Evolutionary conservation across 306 rosid species (phyloP).

Genomic region (Canavalia gladiata): DNA sequence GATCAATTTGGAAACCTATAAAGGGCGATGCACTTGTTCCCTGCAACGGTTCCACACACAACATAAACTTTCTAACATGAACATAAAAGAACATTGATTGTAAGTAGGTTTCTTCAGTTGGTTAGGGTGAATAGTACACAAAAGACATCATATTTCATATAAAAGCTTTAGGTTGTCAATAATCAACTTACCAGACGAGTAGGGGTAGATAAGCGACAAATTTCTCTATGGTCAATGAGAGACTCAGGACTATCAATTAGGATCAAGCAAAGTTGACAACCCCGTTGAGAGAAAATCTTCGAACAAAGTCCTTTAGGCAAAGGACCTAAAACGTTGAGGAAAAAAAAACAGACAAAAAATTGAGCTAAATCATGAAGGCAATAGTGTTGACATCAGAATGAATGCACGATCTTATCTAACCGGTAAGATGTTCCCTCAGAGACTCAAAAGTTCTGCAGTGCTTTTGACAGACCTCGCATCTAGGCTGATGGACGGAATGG

Average conservation of each 20-base stretch:
- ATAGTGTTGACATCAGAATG: constrained; percentile 16
- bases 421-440: constrained; percentile 77
- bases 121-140: constrained; percentile 4
- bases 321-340: constrained; percentile 61
- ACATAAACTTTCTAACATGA: constrained; percentile 33
- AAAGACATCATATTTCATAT: background rate
- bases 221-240: constrained; percentile 63
- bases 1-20: constrained; percentile 44
- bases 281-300: constrained; percentile 59
- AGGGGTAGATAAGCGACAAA: constrained; percentile 65
- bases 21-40: constrained; percentile 52
- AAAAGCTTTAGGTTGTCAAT: background rate
- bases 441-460: constrained; percentile 88
- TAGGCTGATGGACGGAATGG: constrained; percentile 84
- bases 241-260: constrained; percentile 58
- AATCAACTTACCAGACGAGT: constrained; percentile 59
- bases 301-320: constrained; percentile 68
- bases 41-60: constrained; percentile 59
- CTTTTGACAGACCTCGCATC: constrained; percentile 74
- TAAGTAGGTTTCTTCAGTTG: constrained; percentile 33
- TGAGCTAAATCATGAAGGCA: constrained; percentile 21
- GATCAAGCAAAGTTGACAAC: constrained; percentile 75
- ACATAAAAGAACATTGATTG: constrained; percentile 32
- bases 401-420: constrained; percentile 50
- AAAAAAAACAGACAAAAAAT: constrained; percentile 36